These are phyloP conservation scores for Geotrichum fermentans DNA, from an alignment of 1,139 yeast genomes.

Conservation along the genomic window DNA sequence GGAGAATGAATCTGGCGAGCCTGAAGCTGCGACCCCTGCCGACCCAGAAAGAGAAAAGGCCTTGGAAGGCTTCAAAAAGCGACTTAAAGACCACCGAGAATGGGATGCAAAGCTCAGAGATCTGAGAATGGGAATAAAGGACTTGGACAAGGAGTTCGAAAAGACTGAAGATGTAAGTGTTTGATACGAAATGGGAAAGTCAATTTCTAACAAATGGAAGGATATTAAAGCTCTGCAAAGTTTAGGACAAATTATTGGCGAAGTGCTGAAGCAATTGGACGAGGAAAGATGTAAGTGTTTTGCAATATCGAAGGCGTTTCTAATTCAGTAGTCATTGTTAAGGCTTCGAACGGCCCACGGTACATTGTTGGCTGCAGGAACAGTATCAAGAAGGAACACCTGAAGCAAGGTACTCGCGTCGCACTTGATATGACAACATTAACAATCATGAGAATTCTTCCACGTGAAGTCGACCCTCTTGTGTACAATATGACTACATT, in stretches of 20 bases:
- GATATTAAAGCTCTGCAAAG: constrained; percentile 96
- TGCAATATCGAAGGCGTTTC: neutral
- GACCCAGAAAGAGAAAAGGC: constrained; percentile 82
- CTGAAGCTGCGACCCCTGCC: constrained; percentile 29
- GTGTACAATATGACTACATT: constrained; percentile 98
- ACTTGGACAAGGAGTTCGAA: constrained; percentile 75
- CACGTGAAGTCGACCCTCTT: constrained; percentile 96
- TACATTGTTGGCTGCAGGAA: constrained; percentile 97
- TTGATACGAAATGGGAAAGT: neutral
- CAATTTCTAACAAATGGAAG: constrained; percentile 19
- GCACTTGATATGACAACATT: constrained; percentile 96
- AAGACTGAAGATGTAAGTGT: constrained; percentile 70
- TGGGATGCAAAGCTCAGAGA: constrained; percentile 92
- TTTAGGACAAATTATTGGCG: constrained; percentile 97
- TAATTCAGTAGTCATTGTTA: constrained; percentile 56
- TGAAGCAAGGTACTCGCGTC: constrained; percentile 93
- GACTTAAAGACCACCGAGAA: constrained; percentile 85
- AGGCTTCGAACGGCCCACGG: constrained; percentile 96
- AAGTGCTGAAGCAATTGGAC: constrained; percentile 90
- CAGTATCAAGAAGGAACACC: constrained; percentile 74
- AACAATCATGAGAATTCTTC: constrained; percentile 94
- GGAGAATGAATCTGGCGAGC: constrained; percentile 27
- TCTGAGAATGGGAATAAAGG: constrained; percentile 77
- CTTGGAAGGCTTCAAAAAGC: constrained; percentile 71
- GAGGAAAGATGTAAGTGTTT: constrained; percentile 62